Evolutionary conservation across 2,329 filamentous ascomycete species (phyloP).

Genomic region (Alternaria conjuncta): DNA sequence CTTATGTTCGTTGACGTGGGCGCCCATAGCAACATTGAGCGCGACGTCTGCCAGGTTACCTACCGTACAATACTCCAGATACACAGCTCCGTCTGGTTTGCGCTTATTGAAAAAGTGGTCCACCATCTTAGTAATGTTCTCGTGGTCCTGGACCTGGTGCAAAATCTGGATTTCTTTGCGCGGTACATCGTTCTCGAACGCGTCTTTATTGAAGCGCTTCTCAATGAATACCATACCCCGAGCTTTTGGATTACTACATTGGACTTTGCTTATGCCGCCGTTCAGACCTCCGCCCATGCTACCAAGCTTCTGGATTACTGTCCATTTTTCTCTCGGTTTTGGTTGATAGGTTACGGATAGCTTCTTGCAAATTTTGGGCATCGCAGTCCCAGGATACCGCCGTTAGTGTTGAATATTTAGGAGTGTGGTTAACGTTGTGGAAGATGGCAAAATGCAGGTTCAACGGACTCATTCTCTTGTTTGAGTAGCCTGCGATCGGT

Average conservation of each 20-base stretch:
- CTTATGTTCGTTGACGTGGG: constrained; percentile 13
- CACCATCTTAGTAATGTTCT: constrained; percentile 14
- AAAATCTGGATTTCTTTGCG: constrained; percentile 18
- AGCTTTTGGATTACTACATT: constrained; percentile 5
- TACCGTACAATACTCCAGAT: constrained; percentile 22
- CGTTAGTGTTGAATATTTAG: neutral
- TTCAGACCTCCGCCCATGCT: constrained; percentile 13
- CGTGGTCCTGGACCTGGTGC: constrained; percentile 16
- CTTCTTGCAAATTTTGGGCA: constrained; percentile 4
- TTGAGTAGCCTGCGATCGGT: neutral
- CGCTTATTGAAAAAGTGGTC: constrained; percentile 19
- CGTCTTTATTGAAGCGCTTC: constrained; percentile 8
- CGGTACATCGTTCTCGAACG: constrained; percentile 2
- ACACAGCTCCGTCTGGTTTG: constrained; percentile 9
- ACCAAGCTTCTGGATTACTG: neutral
- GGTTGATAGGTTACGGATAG: neutral
- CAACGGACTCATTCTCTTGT: neutral
- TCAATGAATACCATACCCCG: constrained; percentile 17
- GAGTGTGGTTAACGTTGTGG: neutral
- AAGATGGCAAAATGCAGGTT: neutral
- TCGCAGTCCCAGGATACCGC: neutral
- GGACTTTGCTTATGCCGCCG: constrained; percentile 7
- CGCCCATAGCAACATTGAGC: neutral
- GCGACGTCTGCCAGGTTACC: constrained; percentile 12
- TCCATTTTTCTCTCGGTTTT: neutral